Conservation (phyloP, 1,139 yeast species). For the Taphrina confusa region DNA sequence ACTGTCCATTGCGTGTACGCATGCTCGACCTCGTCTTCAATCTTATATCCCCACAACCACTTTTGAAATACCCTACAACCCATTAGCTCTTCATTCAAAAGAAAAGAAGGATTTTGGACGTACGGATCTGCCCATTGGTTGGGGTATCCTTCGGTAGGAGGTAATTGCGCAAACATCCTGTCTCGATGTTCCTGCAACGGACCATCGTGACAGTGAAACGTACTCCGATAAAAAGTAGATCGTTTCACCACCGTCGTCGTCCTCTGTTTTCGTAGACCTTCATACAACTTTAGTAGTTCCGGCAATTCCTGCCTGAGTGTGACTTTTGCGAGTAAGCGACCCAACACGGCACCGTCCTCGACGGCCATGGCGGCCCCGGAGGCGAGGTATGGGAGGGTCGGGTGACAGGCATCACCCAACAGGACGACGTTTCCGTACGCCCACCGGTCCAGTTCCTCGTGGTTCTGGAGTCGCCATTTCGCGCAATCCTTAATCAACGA, state of each 20-base stretch:
- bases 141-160: slow-evolving; percentile 18
- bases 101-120: background rate
- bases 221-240: slow-evolving; percentile 42
- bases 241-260: slow-evolving; percentile 45
- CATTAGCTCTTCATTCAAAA: background rate
- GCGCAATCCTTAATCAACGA: slow-evolving; percentile 41
- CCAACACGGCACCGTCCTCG: slow-evolving; percentile 44
- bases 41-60: slow-evolving; percentile 18
- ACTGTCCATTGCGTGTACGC: slow-evolving; percentile 1
- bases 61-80: slow-evolving; percentile 2
- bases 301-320: slow-evolving; percentile 44
- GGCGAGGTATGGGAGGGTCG: slow-evolving; percentile 51
- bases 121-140: slow-evolving; percentile 18
- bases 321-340: slow-evolving; percentile 46
- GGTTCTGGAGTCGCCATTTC: slow-evolving; percentile 48
- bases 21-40: slow-evolving; percentile 21
- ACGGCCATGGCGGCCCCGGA: slow-evolving; percentile 50
- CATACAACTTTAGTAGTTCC: slow-evolving; percentile 40
- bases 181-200: slow-evolving; percentile 44
- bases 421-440: slow-evolving; percentile 44
- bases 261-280: slow-evolving; percentile 45
- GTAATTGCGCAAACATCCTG: slow-evolving; percentile 11
- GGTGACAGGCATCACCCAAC: slow-evolving; percentile 51
- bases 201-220: slow-evolving; percentile 46
- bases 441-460: slow-evolving; percentile 43